Conservation (phyloP, 2,329 filamentous ascomycete species). For the Stachybotrys chlorohalonatus region DNA sequence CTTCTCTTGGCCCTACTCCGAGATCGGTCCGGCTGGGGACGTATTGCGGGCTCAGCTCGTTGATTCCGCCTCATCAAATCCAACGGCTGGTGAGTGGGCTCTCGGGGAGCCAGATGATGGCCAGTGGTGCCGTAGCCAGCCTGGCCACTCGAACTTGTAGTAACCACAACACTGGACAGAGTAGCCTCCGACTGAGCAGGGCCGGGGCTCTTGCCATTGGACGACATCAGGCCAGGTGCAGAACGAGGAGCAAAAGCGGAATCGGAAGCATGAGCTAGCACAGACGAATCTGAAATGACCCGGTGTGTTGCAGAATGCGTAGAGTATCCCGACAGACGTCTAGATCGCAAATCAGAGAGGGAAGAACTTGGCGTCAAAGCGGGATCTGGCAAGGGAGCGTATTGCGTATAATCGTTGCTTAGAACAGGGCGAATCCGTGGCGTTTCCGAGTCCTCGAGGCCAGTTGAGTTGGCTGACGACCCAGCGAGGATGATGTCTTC, state of each 20-base stretch:
- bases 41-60: conserved; percentile 25
- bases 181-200: conserved; percentile 40
- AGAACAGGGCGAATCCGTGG: conserved; percentile 31
- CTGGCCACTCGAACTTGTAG: conserved; percentile 37
- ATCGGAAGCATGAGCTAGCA: conserved; percentile 46
- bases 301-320: conserved; percentile 60
- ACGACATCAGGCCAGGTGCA: conserved; percentile 36
- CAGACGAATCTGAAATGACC: conserved; percentile 36
- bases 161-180: conserved; percentile 43
- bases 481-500: conserved; percentile 25
- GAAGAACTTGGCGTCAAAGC: conserved; percentile 36
- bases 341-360: conserved; percentile 43
- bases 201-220: conserved; percentile 31
- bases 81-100: conserved; percentile 27
- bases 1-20: conserved; percentile 64
- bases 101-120: conserved; percentile 37
- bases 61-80: conserved; percentile 38
- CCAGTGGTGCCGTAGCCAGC: conserved; percentile 30
- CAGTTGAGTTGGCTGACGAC: conserved; percentile 26
- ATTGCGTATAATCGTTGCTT: conserved; percentile 6
- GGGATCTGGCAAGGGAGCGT: conserved; percentile 35
- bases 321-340: conserved; percentile 65
- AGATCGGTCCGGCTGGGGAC: conserved; percentile 45
- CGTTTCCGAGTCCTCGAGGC: conserved; percentile 39
- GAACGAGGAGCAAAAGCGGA: conserved; percentile 29